Evolutionary conservation across 78 protist genomes (phyloP).

Genomic region (Monosiga brevicollis): DNA sequence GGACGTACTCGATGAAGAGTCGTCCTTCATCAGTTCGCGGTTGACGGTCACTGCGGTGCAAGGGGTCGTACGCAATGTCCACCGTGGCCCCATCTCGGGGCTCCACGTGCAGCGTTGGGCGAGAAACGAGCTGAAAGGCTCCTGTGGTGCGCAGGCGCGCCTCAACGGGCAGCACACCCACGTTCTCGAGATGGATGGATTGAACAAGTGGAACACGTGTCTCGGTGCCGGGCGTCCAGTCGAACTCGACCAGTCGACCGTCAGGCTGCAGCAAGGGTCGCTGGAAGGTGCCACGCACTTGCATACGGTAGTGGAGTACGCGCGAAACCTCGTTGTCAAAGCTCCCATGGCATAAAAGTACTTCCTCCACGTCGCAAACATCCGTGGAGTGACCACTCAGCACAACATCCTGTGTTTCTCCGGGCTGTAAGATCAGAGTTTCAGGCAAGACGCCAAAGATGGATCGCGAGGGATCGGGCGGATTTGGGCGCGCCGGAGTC

Average conservation of each 20-base stretch:
- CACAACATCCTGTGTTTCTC: neutral
- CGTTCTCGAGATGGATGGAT: neutral
- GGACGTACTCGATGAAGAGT: constrained; percentile 23
- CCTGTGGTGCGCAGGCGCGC: neutral
- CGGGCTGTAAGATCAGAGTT: neutral
- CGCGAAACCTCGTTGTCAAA: neutral
- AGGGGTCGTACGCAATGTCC: constrained; percentile 5
- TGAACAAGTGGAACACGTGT: neutral
- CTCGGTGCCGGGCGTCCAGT: neutral
- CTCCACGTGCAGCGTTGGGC: neutral
- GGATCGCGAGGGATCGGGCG: neutral
- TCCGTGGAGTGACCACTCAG: neutral
- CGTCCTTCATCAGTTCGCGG: neutral
- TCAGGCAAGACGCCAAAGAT: neutral
- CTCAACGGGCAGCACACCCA: neutral
- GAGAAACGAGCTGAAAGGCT: neutral
- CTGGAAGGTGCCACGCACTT: neutral
- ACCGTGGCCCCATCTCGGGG: neutral
- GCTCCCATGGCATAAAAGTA: constrained; percentile 4
- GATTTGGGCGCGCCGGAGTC: neutral
- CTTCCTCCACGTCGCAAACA: constrained; percentile 6
- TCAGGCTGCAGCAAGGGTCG: neutral
- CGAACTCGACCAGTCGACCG: neutral
- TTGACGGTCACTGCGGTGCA: neutral
- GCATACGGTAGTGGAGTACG: neutral